A percentile compares a stretch with the other conserved stretches of the same genome.
Evolutionary conservation across 768 basidiomycete genomes (phyloP).

Genomic region (Antrodiella citrinella): DNA sequence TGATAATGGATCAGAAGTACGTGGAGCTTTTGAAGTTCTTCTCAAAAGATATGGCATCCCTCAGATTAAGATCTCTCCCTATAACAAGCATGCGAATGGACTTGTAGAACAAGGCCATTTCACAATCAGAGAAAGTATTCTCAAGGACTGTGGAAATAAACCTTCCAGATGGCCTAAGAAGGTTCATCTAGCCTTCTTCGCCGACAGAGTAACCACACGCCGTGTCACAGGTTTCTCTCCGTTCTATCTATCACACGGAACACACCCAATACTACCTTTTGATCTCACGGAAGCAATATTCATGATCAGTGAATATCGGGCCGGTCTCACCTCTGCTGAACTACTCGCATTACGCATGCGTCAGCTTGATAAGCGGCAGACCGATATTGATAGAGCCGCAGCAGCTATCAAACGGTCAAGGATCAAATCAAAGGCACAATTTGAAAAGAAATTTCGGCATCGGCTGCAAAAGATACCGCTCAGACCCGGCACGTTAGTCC

Average conservation of each 20-base stretch:
- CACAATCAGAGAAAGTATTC: constrained; percentile 12
- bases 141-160: constrained; percentile 15
- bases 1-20: constrained; percentile 27
- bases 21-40: constrained; percentile 15
- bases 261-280: constrained; percentile 25
- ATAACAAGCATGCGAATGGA: constrained; percentile 21
- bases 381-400: constrained; percentile 16
- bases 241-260: constrained; percentile 20
- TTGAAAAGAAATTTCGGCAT: constrained; percentile 18
- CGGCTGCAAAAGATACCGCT: constrained; percentile 22
- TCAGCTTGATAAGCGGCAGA: constrained; percentile 20
- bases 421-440: constrained; percentile 16
- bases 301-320: constrained; percentile 21
- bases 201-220: constrained; percentile 26
- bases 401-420: constrained; percentile 12
- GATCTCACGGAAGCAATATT: constrained; percentile 25
- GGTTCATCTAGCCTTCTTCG: constrained; percentile 25
- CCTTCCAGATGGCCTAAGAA: constrained; percentile 17
- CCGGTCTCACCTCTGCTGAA: constrained; percentile 16
- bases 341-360: constrained; percentile 18
- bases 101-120: constrained; percentile 16
- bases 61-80: constrained; percentile 18
- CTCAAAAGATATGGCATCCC: constrained; percentile 18
- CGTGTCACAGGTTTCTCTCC: constrained; percentile 21
- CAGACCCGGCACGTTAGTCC: constrained; percentile 20